Base-by-base conservation (phyloP, 1,139 yeast genomes). In the Suhomyces kunorum region DNA sequence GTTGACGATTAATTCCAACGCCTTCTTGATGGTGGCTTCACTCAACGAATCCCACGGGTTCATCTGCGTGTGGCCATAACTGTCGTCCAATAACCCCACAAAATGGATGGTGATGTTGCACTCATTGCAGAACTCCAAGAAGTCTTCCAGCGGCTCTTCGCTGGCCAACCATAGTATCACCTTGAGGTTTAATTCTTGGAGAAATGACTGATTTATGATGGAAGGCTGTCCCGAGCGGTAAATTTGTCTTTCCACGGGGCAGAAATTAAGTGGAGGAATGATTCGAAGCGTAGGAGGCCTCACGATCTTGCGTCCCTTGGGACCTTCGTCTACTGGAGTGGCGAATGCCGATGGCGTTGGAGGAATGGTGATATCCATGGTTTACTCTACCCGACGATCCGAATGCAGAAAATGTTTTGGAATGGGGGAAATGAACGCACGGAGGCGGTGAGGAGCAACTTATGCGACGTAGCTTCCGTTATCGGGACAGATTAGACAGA, bases 1-100 rank as follows among this genome's bases (percentile, higher is more conserved):
- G 53, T 87, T 78, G 39, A 83, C 78, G 26, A 90, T 83, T 32
- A 88, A 73, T 49, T 83, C 87, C 47, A 90, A 66, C 0, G 97
- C 95, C 47, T 80, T 82, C 24, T 79, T 78, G 36, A 90, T 89
- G 22, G 95, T 82, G 28, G 78, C 74, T 55, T 89, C 96, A 22
- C 89, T 86, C 32, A 92, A 71, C n/a, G 96, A 92, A 63, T 92
- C 98, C 98, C 98, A 90, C 1, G 98, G 96, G 50, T 84, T 84
- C 56, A 45, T 54, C 34, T 40, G 40, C 12, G 38, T 38, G 22
- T 56, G 37, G 49, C 47, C 45, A 28, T 37, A 54, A 38, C 57
- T 61, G 47, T 71, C 74, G 47, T 81, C 80, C 51, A 87, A 87
- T 46, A 87, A 78, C 4, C 87, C 87, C 40, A 77, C 79, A 54